Base-by-base conservation (phyloP, 1,139 yeast genomes). In the Scheffersomyces stambukii region DNA sequence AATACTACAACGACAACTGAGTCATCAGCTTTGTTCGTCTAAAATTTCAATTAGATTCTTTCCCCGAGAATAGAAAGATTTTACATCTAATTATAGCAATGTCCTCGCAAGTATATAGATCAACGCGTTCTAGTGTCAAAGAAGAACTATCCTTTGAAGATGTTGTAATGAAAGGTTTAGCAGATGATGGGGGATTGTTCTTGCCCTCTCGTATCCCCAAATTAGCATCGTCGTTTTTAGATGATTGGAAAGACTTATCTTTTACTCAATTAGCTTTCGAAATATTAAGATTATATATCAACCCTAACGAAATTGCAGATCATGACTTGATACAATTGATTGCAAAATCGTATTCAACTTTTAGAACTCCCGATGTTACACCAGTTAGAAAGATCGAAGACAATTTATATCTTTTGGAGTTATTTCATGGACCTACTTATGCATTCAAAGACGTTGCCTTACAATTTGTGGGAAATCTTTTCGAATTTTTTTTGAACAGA, bases 381-480 rank as follows among this genome's bases (percentile, higher is more conserved):
- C 99, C 99, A 14, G 57, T 88, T 31, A 73, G 70, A 23, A 63
- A 73, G 28, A 70, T 88, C 28, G 70, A 71, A 37, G 58, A 70
- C 32, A 68, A 75, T 32, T 65, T 91, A 37, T 81, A 85, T 54
- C 64, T 91, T 37, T 70, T 91, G 50, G 99, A 91, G 60, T 69
- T 91, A 37, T 91, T 91, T 77, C 99, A 91, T 51, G 99, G 99
- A 23, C 99, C 99, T 40, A 91, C 99, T 4, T 91, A 91, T 52
- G 99, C 99, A 8, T 91, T 91, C 69, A 91, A 91, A 60, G 99
- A 91, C 56, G 98, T 91, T 41, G 99, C 99, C 4, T 72, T 91
- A 50, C 99, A 91, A 58, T 89, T 91, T 58, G 95, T 91, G 22
- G 99, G 99, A 44, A 91, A 91, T 64, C 70, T 91, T 44, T 91